Evolutionary conservation across 2,329 filamentous ascomycete species (phyloP), one percentile per base, ranked within the genome.

Genomic region (Colletotrichum sp.): DNA sequence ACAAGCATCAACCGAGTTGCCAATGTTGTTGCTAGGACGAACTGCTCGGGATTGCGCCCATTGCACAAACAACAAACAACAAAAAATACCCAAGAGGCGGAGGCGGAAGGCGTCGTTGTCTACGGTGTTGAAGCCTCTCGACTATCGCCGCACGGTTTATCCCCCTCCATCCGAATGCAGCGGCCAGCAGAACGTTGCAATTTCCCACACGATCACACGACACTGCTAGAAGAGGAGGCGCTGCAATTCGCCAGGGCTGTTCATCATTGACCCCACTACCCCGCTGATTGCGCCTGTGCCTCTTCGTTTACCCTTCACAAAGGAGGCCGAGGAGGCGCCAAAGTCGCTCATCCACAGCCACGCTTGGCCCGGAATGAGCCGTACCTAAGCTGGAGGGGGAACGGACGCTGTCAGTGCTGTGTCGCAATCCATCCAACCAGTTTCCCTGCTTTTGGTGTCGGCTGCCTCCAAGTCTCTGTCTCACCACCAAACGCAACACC

Each of bases 211-310:
- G 16, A 70, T 63, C 68, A 70, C 63, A 49, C 60, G 63, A 68
- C 63, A 67, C 55, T 62, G 49, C 73, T 28, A 28, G 34, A 16
- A n/a, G 24, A 26, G 26, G 39, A 65, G 18, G 59, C 49, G 60
- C 55, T 74, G 18, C 49, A 21, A 75, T 76, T 77, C 71, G 71
- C 32, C 28, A 18, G 60, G n/a, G 24, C 34, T 7, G 16, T 21
- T 18, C 26, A 21, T 64, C 26, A 7, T 30, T 30, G 39, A 55
- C 75, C 71, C 75, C 75, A 67, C 75, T 66, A 71, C 75, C 71
- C 75, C 75, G 67, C 75, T 21, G 71, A 55, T 69, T 69, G 69
- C 69, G 30, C 62, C 72, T 63, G 59, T 73, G 49, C 57, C 64
- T 73, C 64, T 76, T 69, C 49, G 30, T 65, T 59, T 59, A 60